Evolutionary conservation across 148 eudicot species (phyloP).

Genomic region (Camellia granthamiana): DNA sequence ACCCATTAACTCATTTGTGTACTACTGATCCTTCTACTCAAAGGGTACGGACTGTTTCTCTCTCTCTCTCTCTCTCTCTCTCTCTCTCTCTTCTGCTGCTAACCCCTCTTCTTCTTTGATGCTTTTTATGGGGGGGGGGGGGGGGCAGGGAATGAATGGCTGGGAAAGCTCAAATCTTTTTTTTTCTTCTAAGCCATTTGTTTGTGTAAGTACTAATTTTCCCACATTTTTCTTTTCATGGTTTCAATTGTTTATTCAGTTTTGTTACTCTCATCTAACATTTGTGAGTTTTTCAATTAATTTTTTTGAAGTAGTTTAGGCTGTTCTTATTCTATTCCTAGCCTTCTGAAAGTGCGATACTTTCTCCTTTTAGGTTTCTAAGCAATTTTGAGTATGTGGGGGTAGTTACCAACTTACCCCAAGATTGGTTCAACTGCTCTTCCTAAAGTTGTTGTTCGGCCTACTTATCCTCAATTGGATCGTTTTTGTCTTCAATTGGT

Average conservation of each 20-base stretch:
- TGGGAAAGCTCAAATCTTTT: slow-evolving; percentile 1
- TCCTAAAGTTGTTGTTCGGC: slow-evolving; percentile 18
- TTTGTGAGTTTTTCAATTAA: background rate
- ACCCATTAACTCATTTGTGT: background rate
- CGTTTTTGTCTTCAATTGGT: background rate
- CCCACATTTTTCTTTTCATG: background rate
- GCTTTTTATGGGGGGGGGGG: background rate
- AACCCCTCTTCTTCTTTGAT: background rate
- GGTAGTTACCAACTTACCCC: slow-evolving; percentile 15
- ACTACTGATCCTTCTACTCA: background rate
- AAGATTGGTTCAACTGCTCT: slow-evolving; percentile 27
- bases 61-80: background rate
- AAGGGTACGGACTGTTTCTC: background rate
- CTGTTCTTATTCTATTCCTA: background rate
- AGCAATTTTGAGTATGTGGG: slow-evolving; percentile 2
- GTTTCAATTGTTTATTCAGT: background rate
- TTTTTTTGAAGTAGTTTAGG: background rate
- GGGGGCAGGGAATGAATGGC: slow-evolving; percentile 16
- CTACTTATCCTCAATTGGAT: slow-evolving; percentile 9
- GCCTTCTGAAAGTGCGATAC: background rate
- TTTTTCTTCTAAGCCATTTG: background rate
- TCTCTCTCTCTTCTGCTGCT: background rate
- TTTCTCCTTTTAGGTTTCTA: slow-evolving; percentile 8
- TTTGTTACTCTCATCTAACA: background rate
- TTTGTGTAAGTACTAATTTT: slow-evolving; percentile 2